Evolutionary conservation across 2,329 filamentous ascomycete genomes (phyloP), one percentile per base, ranked within the genome.

Genomic region (Fusarium napiforme): DNA sequence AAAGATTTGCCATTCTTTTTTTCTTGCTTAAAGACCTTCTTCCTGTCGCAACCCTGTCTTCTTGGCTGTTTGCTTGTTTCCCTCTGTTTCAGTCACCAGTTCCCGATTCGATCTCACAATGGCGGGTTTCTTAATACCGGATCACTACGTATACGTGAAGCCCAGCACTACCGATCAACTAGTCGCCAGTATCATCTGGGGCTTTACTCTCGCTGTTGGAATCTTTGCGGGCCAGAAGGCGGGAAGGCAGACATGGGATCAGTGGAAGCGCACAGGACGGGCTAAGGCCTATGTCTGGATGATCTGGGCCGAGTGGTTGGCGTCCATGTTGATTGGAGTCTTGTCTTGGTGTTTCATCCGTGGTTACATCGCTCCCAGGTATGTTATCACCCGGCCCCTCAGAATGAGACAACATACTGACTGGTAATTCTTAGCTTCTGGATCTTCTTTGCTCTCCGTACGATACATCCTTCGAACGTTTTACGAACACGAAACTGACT

Each of bases 161-260:
- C 75, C 75, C 28, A 68, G 49, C 11, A 50, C 58, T 11, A 64
- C 71, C 36, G 75, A 77, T 42, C 45, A 71, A 28, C 50, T 73
- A n/a, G 64, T 77, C n/a, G 75, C 75, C 49, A 76, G 73, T 45
- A 70, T 77, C 43, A 76, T 77, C 11, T 77, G 75, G 75, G 75
- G 75, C 7, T 77, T 77, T 26, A 76, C 75, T 9, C 52, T 77
- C 4, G 75, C 71, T 11, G 62, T 72, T 8, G 75, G 71, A 19
- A 50, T 76, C 8, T 77, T 76, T 5, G 49, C 75, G 1, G 73
- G 28, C 2, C 65, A 67, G 34, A 77, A 75, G 32, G 75, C 75
- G 2, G 67, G 45, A 28, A 75, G 70, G 28, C 75, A 77, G 43
- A 76, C 73, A 36, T 76, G 61, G 65, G 49, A 58, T 23, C 60